Base-by-base conservation (phyloP, 2,329 filamentous ascomycete genomes). In the Parastagonospora nodorum region DNA sequence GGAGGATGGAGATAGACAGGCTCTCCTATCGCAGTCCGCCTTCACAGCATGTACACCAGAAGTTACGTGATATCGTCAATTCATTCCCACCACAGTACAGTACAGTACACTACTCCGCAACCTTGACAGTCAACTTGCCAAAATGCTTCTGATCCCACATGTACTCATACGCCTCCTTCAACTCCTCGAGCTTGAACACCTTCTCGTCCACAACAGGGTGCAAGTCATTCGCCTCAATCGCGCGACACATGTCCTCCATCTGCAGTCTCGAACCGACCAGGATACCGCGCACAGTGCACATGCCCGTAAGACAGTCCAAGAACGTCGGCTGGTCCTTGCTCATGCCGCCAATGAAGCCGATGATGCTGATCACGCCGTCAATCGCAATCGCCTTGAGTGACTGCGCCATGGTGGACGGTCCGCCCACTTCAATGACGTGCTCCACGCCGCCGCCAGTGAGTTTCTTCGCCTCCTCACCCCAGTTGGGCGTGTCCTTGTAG, bases 391-490 rank as follows among this genome's bases (percentile, higher is more conserved):
- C 80, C 55, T 79, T 79, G 35, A 87, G 71, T 2, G 71, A 74
- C 57, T 76, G 73, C 2, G 74, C 61, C 56, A 89, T 77, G 0
- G 85, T 88, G n/a, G 77, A 78, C 0, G 83, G 77, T 0, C 87
- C 87, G 10, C 84, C 87, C n/a, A 88, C 81, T 60, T 90, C 87
- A 33, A 88, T 63, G 33, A 89, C 74, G 53, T 86, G 78, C 60
- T 88, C 81, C 7, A 87, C 82, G 10, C 87, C 87, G 12, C 80
- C 80, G 1, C 74, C 68, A 0, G 82, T 83, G 5, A 84, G 66
- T 42, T 71, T 74, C 55, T 78, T 78, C 0, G 80, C 83, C 5
- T 75, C 75, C 64, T 80, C 75, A 33, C 83, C 83, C 83, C 83
- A 85, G 58, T 79, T 76, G 0, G 71, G 51, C 33, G 78, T 78